phyloP scores from a whole-genome alignment of 2,329 filamentous ascomycete species.

The Hyphodiscus sp. region DNA sequence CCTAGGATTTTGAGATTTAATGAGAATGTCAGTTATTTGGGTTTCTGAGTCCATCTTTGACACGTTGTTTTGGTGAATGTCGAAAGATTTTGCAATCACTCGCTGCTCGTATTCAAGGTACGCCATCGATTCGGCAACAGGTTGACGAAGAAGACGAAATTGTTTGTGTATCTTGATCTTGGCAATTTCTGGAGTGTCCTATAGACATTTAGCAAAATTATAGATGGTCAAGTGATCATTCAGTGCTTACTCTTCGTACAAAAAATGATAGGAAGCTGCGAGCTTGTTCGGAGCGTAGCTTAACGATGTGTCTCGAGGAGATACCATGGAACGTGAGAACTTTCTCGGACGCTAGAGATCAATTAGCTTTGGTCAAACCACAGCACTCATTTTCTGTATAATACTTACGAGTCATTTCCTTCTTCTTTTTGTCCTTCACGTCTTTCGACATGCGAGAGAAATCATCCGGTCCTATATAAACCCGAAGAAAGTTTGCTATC shows the following conservation, averaged over 20 bases:
- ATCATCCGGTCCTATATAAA: conserved; percentile 48
- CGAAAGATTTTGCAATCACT: neutral
- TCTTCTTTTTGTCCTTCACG: conserved; percentile 35
- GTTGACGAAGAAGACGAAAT: neutral
- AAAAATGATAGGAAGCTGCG: conserved; percentile 46
- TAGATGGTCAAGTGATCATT: neutral
- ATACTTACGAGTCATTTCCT: conserved; percentile 37
- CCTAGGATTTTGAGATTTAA: neutral
- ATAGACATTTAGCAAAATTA: neutral
- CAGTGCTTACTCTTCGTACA: conserved; percentile 28
- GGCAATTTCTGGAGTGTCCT: neutral
- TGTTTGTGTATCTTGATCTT: neutral
- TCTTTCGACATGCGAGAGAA: conserved; percentile 37
- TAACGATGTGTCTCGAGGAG: conserved; percentile 41
- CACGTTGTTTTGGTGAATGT: neutral
- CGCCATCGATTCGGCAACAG: neutral
- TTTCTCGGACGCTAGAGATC: conserved; percentile 40
- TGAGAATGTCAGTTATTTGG: neutral
- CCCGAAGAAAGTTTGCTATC: conserved; percentile 48
- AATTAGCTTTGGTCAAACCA: conserved; percentile 1
- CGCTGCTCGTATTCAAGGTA: neutral
- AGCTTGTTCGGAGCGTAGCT: conserved; percentile 42
- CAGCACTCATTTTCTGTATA: neutral
- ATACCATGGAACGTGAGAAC: conserved; percentile 47
- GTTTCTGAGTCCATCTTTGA: neutral